These are phyloP conservation scores for Saturnispora ahearnii DNA, from an alignment of 805 yeast species.

Conservation along the genomic window DNA sequence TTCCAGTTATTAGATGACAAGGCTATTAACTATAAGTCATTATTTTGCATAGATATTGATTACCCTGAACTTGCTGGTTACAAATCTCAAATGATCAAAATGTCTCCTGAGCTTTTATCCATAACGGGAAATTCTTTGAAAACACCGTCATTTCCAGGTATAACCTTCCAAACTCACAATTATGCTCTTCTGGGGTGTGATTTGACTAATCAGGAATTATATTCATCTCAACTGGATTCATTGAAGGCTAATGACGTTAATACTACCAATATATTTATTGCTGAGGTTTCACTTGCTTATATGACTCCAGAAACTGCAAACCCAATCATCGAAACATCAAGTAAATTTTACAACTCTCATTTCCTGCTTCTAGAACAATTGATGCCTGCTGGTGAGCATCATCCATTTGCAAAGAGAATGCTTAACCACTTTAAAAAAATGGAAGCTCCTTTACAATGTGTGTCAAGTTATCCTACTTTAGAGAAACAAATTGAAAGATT, in stretches of 20 bases:
- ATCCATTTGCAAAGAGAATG: slow-evolving; percentile 72
- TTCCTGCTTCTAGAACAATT: slow-evolving; percentile 64
- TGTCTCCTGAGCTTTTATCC: slow-evolving; percentile 36
- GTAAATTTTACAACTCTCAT: slow-evolving; percentile 42
- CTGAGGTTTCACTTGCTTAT: slow-evolving; percentile 78
- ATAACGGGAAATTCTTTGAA: slow-evolving; percentile 34
- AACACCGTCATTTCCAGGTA: slow-evolving; percentile 13
- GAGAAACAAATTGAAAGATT: slow-evolving; percentile 40
- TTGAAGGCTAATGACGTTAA: slow-evolving; percentile 20
- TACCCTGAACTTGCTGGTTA: slow-evolving; percentile 57
- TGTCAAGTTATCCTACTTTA: slow-evolving; percentile 44
- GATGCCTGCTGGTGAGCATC: slow-evolving; percentile 50
- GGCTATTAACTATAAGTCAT: slow-evolving; percentile 8
- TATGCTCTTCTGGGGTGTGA: slow-evolving; percentile 64
- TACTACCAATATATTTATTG: slow-evolving; percentile 52
- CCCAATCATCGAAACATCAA: slow-evolving; percentile 41
- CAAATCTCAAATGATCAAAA: slow-evolving; percentile 44
- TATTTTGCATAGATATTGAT: slow-evolving; percentile 61
- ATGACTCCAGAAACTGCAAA: slow-evolving; percentile 65
- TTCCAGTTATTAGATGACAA: slow-evolving; percentile 37
- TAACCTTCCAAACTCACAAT: slow-evolving; percentile 30
- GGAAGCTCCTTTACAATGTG: slow-evolving; percentile 62
- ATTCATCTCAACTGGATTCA: slow-evolving; percentile 24
- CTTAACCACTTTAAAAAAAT: slow-evolving; percentile 57
- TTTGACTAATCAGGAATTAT: slow-evolving; percentile 39